Percentiles rank a stretch among this genome's conserved stretches.
Evolutionary conservation across 164 flowering plant species (phyloP).

Genomic region (Brasenia schreberi): DNA sequence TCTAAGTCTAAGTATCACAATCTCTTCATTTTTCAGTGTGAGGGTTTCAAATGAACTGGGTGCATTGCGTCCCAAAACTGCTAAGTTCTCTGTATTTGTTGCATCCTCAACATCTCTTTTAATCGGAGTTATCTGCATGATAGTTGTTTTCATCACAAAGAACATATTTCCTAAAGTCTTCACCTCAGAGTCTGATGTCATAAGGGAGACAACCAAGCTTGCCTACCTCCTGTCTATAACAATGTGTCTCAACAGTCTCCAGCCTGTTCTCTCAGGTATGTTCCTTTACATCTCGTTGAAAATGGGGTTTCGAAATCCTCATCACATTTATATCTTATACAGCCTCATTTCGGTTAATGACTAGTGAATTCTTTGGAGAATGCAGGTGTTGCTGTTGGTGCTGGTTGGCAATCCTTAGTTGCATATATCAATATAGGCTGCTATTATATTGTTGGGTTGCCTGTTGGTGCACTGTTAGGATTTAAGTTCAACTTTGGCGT

Average conservation of each 20-base stretch:
- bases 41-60: constrained; percentile 73
- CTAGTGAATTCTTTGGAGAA: no score
- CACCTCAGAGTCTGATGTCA: constrained; percentile 24
- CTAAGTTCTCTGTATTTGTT: constrained; percentile 48
- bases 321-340: no score
- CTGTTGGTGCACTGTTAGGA: no score
- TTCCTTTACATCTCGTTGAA: no score
- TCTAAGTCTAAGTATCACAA: not conserved
- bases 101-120: constrained; percentile 24
- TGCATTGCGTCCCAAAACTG: constrained; percentile 53
- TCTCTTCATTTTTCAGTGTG: constrained; percentile 28
- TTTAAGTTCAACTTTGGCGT: no score
- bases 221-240: constrained; percentile 36
- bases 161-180: constrained; percentile 31
- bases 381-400: no score
- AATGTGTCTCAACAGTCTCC: constrained; percentile 40
- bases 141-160: constrained; percentile 18
- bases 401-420: no score
- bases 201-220: constrained; percentile 24
- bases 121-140: constrained; percentile 26
- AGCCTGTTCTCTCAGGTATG: constrained; percentile 54
- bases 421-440: no score
- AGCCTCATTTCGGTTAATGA: no score
- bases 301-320: no score
- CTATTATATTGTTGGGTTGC: no score